Evolutionary conservation across 2,329 filamentous ascomycete species (phyloP), one percentile per base, ranked within the genome.

Genomic region (Microascus cirrosus): DNA sequence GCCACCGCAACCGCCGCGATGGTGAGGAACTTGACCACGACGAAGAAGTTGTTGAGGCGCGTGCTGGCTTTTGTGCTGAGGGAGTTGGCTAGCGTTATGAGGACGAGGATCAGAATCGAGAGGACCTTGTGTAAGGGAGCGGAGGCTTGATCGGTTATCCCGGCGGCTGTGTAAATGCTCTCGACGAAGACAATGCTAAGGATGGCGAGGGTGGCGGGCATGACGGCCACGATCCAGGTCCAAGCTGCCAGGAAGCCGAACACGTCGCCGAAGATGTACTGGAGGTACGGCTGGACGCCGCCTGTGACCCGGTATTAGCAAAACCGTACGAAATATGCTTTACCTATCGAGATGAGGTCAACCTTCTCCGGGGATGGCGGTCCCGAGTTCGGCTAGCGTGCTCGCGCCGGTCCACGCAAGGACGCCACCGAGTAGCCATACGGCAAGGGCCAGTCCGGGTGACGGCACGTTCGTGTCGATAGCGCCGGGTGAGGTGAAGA

Each of bases 221-320:
- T 86, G 25, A 85, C 78, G 22, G 79, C 81, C 6, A 85, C 75
- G 57, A 86, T 78, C 79, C 83, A 86, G 0, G 82, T 82, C 83
- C 83, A 86, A 0, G 82, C 81, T 6, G 81, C 81, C 5, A 85
- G 66, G 63, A 85, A 86, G n/a, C 82, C 83, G 54, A 78, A 77
- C 2, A 80, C 69, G 55, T 85, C 81, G 34, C 83, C 83, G 60
- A 77, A 86, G 36, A 85, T 78, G 65, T 82, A 77, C 62, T 77
- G 74, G 7, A 86, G 73, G 62, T 83, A 86, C 15, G 82, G 81
- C 63, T 86, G 83, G 53, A 85, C 77, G 18, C 83, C 83, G 4
- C 83, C 80, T 74, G 42, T 12, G 28, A 32, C 32, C 24, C 45
- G n/a, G 3, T n/a, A 32, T 32, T 22, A 55, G 36, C 15, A 24